phyloP scores from a whole-genome alignment of 495 filamentous ascomycete genomes.

The Penicillium goetzii region DNA sequence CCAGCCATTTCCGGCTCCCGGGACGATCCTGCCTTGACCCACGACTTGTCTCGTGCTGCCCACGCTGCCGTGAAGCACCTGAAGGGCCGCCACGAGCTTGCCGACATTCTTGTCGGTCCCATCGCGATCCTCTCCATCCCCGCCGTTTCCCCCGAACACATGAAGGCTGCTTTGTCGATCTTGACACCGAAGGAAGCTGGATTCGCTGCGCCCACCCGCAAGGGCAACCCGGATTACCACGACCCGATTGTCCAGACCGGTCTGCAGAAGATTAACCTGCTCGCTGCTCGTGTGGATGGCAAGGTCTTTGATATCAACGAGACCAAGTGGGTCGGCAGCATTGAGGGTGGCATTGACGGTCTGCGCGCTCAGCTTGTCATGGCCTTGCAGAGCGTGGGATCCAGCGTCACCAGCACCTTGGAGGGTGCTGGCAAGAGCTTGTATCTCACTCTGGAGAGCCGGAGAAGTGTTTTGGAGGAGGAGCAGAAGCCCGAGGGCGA shows the following conservation, averaged over 20 bases:
- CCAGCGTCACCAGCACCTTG: slow-evolving; percentile 69
- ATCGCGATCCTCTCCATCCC: slow-evolving; percentile 82
- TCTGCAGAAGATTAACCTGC: slow-evolving; percentile 80
- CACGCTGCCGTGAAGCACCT: slow-evolving; percentile 60
- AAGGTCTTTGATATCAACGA: slow-evolving; percentile 81
- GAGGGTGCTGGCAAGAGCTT: slow-evolving; percentile 78
- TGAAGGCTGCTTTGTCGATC: slow-evolving; percentile 75
- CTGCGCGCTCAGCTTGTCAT: slow-evolving; percentile 79
- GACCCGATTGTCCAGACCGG: slow-evolving; percentile 76
- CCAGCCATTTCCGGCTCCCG: slow-evolving; percentile 33
- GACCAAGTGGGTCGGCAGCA: slow-evolving; percentile 81
- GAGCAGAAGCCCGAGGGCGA: slow-evolving; percentile 53
- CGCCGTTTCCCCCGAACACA: slow-evolving; percentile 75
- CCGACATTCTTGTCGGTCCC: slow-evolving; percentile 80
- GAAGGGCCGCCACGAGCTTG: slow-evolving; percentile 64
- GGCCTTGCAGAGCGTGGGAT: slow-evolving; percentile 75
- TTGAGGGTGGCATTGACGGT: slow-evolving; percentile 79
- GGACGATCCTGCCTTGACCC: slow-evolving; percentile 61
- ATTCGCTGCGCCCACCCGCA: slow-evolving; percentile 77
- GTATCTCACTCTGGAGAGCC: slow-evolving; percentile 82
- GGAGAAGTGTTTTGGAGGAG: slow-evolving; percentile 76
- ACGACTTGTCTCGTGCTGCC: slow-evolving; percentile 74
- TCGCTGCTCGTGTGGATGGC: slow-evolving; percentile 82
- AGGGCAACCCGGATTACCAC: slow-evolving; percentile 76
- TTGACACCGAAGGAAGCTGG: slow-evolving; percentile 68